Percentiles rank a stretch among this genome's conserved stretches.
These are phyloP conservation scores for Cercophora sp. DNA, from an alignment of 495 filamentous ascomycete species.

Conservation along the genomic window DNA sequence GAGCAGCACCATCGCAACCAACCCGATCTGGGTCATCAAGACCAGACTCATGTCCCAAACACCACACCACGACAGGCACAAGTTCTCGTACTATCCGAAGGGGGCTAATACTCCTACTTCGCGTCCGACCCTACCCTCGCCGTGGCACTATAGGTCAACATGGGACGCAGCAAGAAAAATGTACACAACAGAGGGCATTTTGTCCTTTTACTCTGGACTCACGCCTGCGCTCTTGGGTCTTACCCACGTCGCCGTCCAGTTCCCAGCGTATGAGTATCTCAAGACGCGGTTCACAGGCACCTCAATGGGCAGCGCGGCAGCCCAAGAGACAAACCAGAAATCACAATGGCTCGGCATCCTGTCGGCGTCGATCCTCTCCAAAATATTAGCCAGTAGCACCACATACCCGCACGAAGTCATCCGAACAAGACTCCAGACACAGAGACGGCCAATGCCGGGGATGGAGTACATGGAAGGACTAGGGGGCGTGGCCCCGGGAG, in stretches of 20 bases:
- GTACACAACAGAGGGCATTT: constrained; percentile 82
- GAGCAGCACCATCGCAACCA: constrained; percentile 92
- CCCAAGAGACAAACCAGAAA: constrained; percentile 30
- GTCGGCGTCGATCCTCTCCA: constrained; percentile 87
- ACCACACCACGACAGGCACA: constrained; percentile 28
- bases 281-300: constrained; percentile 87
- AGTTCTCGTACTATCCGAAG: constrained; percentile 40
- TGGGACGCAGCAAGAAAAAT: constrained; percentile 91
- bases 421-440: constrained; percentile 83
- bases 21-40: constrained; percentile 99
- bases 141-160: constrained; percentile 87
- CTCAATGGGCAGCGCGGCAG: constrained; percentile 65
- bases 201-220: constrained; percentile 93
- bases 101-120: constrained; percentile 45
- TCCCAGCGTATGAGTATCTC: constrained; percentile 91
- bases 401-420: constrained; percentile 98
- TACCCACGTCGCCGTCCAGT: constrained; percentile 95
- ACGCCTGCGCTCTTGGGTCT: constrained; percentile 88
- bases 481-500: constrained; percentile 28
- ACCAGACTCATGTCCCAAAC: constrained; percentile 94
- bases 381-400: constrained; percentile 87
- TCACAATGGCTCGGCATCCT: constrained; percentile 64
- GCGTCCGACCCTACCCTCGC: constrained; percentile 50
- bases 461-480: constrained; percentile 63
- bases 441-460: constrained; percentile 59